These are phyloP conservation scores for Lactifluus rugatus DNA, from an alignment of 768 basidiomycete genomes.

Conservation along the genomic window DNA sequence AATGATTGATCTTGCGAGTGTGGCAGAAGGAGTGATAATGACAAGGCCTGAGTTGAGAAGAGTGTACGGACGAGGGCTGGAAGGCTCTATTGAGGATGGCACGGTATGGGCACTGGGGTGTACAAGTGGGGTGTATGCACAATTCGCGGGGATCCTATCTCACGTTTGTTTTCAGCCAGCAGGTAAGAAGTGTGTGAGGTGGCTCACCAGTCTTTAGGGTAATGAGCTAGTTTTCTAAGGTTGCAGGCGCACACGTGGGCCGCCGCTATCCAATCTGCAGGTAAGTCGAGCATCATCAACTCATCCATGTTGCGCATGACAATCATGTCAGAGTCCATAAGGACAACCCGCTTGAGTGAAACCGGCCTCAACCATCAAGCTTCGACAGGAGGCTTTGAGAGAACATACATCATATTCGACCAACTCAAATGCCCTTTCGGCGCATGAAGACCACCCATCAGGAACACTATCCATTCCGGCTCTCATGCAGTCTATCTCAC, in stretches of 20 bases:
- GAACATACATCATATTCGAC: constrained; percentile 51
- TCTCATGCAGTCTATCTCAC: constrained; percentile 22
- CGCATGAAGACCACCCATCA: neutral
- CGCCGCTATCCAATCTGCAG: constrained; percentile 71
- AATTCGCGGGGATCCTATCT: constrained; percentile 77
- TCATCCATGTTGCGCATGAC: constrained; percentile 78
- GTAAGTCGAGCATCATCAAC: constrained; percentile 44
- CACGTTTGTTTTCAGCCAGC: neutral
- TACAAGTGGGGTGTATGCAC: constrained; percentile 55
- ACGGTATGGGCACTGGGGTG: constrained; percentile 39
- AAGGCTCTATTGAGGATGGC: constrained; percentile 31
- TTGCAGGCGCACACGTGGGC: constrained; percentile 92
- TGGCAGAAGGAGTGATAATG: constrained; percentile 64
- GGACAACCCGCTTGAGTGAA: constrained; percentile 51
- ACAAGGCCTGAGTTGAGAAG: constrained; percentile 88
- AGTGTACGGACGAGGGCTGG: constrained; percentile 63
- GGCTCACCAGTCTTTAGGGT: constrained; percentile 77
- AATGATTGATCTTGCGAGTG: constrained; percentile 43
- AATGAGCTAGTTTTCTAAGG: constrained; percentile 72
- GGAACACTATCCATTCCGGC: neutral
- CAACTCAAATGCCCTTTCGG: constrained; percentile 50
- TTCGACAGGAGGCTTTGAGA: neutral
- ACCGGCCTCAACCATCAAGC: constrained; percentile 7
- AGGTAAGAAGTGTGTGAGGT: constrained; percentile 9
- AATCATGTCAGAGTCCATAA: constrained; percentile 87